phyloP scores from a whole-genome alignment of 1,139 yeast genomes.

The Waltiozyma sp. region DNA sequence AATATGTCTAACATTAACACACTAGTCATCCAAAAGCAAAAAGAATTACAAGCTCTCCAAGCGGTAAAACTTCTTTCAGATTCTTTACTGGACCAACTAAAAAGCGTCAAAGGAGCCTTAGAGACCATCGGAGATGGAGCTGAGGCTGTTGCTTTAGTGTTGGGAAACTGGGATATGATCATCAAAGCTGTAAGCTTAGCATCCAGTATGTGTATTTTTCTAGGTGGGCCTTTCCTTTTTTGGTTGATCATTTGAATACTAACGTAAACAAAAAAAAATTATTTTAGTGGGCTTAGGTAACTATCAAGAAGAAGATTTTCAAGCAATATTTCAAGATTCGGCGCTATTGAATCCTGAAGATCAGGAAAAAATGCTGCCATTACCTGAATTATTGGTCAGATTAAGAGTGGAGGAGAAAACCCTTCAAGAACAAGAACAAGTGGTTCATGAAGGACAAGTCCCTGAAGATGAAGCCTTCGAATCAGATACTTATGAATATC shows the following conservation, averaged over 20 bases:
- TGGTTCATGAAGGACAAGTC: neutral
- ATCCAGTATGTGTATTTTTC: neutral
- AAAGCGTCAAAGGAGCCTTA: neutral
- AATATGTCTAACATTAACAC: neutral
- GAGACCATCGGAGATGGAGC: neutral
- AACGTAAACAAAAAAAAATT: neutral
- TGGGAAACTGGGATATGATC: neutral
- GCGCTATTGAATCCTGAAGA: slow-evolving; percentile 30
- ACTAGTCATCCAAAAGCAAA: neutral
- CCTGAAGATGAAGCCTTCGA: neutral
- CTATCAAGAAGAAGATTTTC: neutral
- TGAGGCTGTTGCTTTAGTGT: neutral
- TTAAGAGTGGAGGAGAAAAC: slow-evolving; percentile 34
- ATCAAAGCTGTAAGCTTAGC: neutral
- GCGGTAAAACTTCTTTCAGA: neutral
- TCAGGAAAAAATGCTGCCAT: slow-evolving; percentile 33
- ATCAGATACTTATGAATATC: neutral
- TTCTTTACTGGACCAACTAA: neutral
- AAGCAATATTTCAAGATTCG: neutral
- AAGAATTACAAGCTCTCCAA: neutral
- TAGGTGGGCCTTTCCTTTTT: no score
- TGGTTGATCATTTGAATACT: no score
- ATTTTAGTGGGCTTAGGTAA: neutral
- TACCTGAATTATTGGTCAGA: slow-evolving; percentile 62
- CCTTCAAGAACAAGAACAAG: neutral